These are phyloP conservation scores for Tilletia caries DNA, from an alignment of 1,284 basidiomycete species.

Conservation along the genomic window DNA sequence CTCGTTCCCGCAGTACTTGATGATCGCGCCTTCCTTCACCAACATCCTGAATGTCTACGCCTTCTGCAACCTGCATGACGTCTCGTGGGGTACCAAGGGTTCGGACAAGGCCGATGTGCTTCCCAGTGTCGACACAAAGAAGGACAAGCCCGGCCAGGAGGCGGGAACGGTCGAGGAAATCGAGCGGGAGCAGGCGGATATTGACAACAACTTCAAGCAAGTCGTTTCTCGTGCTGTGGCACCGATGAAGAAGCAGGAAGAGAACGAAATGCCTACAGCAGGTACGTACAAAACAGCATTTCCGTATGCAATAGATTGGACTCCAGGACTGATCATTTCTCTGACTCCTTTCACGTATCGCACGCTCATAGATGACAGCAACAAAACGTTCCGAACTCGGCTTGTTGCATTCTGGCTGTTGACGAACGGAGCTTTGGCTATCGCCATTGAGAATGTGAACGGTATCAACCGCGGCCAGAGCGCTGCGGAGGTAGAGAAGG, in stretches of 20 bases:
- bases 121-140: slow-evolving; percentile 75
- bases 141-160: slow-evolving; percentile 66
- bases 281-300: slow-evolving; percentile 57
- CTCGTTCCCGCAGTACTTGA: slow-evolving; percentile 84
- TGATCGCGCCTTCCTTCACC: slow-evolving; percentile 82
- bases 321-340: neutral
- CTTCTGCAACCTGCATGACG: slow-evolving; percentile 65
- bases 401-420: slow-evolving; percentile 53
- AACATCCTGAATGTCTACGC: slow-evolving; percentile 94
- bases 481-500: slow-evolving; percentile 58
- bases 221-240: slow-evolving; percentile 88
- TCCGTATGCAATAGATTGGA: no score
- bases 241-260: slow-evolving; percentile 70
- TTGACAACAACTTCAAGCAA: slow-evolving; percentile 88
- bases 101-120: slow-evolving; percentile 90
- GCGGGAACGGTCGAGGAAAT: slow-evolving; percentile 66
- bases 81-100: slow-evolving; percentile 92
- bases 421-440: slow-evolving; percentile 61
- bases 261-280: slow-evolving; percentile 74
- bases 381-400: slow-evolving; percentile 54
- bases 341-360: neutral
- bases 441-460: slow-evolving; percentile 79
- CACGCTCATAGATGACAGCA: slow-evolving; percentile 54
- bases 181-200: slow-evolving; percentile 67
- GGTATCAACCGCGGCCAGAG: slow-evolving; percentile 61